Base-by-base conservation (phyloP, 2,329 filamentous ascomycete species). In the Colletotrichum acutatum region DNA sequence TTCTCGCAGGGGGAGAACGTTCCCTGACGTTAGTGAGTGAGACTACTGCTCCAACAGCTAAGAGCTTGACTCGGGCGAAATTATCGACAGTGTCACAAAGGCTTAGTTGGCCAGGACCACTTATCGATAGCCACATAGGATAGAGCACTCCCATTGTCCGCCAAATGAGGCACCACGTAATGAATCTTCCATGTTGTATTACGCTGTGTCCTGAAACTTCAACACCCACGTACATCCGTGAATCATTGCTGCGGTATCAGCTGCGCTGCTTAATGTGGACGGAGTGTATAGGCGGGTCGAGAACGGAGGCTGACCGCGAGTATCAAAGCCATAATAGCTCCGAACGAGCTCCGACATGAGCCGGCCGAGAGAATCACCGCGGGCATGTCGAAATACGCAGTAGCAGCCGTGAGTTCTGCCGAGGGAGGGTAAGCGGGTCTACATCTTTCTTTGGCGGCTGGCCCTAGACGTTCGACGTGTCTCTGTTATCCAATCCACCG, bases 21-120 rank as follows among this genome's bases (percentile, higher is more conserved):
- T 52, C 34, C 46, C 54, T 59, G 32, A 54, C 12, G 49, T 70
- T 70, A 46, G 54, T 24, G 66, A 28, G 54, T 60, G 60, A 70
- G 24, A 32, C 56, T 57, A 54, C 60, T 9, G 66, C 24, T 60
- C 57, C 34, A 60, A 72, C 64, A 59, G 59, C 28, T 59, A 56
- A 34, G 54, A 72, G 54, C 70, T 72, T 72, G 70, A 72, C 70
- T 72, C 66, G 66, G 42, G 64, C 60, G 54, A 32, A 53, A 19
- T 49, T 49, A 9, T 49, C 49, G 56, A 65, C 19, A 34, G 32
- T 54, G 46, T 24, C 66, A 69, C 46, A 66, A 60, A 9, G 32
- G 42, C 46, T 30, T 2, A 14, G 57, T 56, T 37, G 16, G 34
- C 64, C 24, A 52, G 64, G 57, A 9, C 58, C 65, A 46, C 30